These are phyloP conservation scores for Pulicaria dysenterica DNA, from an alignment of 129 eudicot genomes.

Conservation along the genomic window DNA sequence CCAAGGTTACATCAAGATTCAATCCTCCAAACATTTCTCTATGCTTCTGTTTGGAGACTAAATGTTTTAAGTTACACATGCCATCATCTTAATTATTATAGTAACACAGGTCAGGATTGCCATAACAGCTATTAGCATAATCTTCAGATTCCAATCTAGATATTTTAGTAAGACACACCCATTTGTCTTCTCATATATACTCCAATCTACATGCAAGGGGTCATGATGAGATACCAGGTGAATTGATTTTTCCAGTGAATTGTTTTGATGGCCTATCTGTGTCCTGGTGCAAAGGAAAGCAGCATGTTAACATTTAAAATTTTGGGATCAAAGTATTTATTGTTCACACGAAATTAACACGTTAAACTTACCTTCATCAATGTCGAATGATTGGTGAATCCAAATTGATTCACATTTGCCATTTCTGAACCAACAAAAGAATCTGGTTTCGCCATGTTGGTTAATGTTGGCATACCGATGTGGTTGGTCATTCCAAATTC, in stretches of 20 bases:
- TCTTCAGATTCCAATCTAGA: background rate
- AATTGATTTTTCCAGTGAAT: constrained; percentile 53
- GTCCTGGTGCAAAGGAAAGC: constrained; percentile 46
- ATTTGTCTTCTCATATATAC: constrained; percentile 31
- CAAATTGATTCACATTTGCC: constrained; percentile 43
- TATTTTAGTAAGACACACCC: background rate
- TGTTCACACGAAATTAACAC: background rate
- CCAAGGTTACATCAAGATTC: constrained; percentile 15
- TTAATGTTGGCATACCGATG: constrained; percentile 38
- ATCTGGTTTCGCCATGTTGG: constrained; percentile 49
- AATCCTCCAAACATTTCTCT: constrained; percentile 31
- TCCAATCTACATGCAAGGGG: constrained; percentile 23
- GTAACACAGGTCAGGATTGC: constrained; percentile 28
- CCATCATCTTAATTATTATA: constrained; percentile 34
- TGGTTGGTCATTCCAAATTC: constrained; percentile 44
- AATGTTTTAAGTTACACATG: constrained; percentile 20
- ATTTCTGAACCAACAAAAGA: constrained; percentile 45
- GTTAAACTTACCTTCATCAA: constrained; percentile 49
- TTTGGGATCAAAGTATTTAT: background rate
- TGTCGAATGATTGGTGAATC: constrained; percentile 45
- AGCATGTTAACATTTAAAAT: background rate
- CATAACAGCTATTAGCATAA: constrained; percentile 8
- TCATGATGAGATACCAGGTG: constrained; percentile 66
- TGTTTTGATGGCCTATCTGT: constrained; percentile 44
- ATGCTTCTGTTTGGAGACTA: constrained; percentile 27